Evolutionary conservation across 345 rosid genomes (phyloP).

Genomic region (Eutrema japonicum): DNA sequence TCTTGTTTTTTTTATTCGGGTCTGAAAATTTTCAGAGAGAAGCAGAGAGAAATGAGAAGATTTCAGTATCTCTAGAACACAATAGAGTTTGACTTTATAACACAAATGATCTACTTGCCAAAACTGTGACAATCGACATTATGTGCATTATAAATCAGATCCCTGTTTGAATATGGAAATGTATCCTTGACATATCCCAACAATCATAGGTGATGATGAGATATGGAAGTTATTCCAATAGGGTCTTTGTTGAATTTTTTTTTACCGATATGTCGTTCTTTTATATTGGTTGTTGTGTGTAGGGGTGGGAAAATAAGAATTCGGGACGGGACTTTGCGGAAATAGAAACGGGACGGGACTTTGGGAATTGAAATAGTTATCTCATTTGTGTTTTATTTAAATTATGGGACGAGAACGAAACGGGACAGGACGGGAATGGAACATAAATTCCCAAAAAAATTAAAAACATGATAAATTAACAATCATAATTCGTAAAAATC

Average conservation of each 20-base stretch:
- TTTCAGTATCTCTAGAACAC: neutral
- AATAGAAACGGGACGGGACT: no score
- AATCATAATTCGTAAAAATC: no score
- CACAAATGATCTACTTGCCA: slow-evolving; percentile 1
- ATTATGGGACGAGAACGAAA: no score
- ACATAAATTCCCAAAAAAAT: no score
- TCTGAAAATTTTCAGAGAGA: neutral
- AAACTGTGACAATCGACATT: neutral
- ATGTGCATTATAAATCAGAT: neutral
- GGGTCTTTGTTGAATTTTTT: neutral
- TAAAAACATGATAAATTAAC: no score
- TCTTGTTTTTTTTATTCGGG: neutral
- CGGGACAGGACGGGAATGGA: no score
- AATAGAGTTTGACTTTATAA: neutral
- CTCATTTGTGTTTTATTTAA: no score
- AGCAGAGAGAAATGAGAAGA: neutral
- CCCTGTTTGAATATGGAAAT: neutral
- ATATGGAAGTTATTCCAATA: slow-evolving; percentile 2
- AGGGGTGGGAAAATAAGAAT: no score
- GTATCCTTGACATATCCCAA: no score
- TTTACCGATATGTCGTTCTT: neutral
- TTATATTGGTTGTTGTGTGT: neutral
- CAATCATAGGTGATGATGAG: slow-evolving; percentile 7
- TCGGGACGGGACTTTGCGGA: no score
- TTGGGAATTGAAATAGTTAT: no score